A percentile compares a stretch with the other conserved stretches of the same genome.
phyloP scores from a whole-genome alignment of 768 basidiomycete species.

The Suillus subaureus region DNA sequence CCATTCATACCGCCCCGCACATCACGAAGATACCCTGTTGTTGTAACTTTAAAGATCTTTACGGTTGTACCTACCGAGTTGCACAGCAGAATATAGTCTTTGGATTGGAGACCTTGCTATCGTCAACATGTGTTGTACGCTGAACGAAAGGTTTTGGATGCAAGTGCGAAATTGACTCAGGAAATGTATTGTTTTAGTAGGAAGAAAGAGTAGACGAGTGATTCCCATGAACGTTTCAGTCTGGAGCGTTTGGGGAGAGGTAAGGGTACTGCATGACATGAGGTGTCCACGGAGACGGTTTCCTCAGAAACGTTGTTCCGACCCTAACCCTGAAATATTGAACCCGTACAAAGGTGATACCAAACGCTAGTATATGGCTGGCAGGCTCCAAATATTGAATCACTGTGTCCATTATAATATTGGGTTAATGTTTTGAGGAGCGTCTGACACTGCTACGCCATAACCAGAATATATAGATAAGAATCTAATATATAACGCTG shows the following conservation, averaged over 20 bases:
- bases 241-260: not conserved
- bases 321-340: not conserved
- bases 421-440: not conserved
- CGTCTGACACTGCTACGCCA: not conserved
- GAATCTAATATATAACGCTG: not conserved
- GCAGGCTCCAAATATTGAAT: not conserved
- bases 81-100: slow-evolving; percentile 40
- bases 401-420: not conserved
- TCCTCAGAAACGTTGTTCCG: not conserved
- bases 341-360: not conserved
- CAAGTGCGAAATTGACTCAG: not conserved
- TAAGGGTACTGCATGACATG: not conserved
- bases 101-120: slow-evolving; percentile 31
- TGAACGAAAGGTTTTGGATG: not conserved
- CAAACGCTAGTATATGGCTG: not conserved
- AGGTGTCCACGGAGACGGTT: slow-evolving; percentile 5
- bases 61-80: slow-evolving; percentile 32
- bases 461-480: not conserved
- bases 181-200: not conserved
- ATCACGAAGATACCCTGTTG: slow-evolving; percentile 40
- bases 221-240: not conserved
- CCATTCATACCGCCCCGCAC: slow-evolving; percentile 19
- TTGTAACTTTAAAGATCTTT: slow-evolving; percentile 31
- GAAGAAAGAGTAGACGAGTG: not conserved
- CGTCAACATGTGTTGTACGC: too few species aligned